Percentiles rank a stretch among this genome's conserved stretches.
phyloP scores from a whole-genome alignment of 495 filamentous ascomycete genomes.

The Tuber indicum region DNA sequence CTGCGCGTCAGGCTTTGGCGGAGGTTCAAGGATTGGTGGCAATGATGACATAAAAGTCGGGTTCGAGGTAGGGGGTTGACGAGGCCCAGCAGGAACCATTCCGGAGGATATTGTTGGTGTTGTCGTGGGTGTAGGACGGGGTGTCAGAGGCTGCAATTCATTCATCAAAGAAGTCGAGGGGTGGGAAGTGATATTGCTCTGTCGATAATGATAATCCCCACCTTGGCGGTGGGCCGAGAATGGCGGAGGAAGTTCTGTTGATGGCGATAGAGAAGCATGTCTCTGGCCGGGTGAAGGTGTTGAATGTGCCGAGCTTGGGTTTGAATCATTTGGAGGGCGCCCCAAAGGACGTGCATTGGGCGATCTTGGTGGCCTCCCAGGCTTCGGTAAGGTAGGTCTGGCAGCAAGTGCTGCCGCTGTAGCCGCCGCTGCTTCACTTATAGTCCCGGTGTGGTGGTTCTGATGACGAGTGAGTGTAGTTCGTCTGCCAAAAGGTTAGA shows the following conservation, averaged over 20 bases:
- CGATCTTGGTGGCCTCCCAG: conserved; percentile 55
- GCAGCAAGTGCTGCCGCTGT: conserved; percentile 76
- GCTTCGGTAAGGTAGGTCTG: conserved; percentile 51
- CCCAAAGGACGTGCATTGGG: conserved; percentile 55
- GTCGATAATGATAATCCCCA: conserved; percentile 60
- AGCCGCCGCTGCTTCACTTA: conserved; percentile 85
- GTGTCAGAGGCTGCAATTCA: conserved; percentile 68
- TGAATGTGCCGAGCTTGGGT: conserved; percentile 71
- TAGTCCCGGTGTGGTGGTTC: conserved; percentile 89
- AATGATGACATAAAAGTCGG: conserved; percentile 59
- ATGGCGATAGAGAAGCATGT: conserved; percentile 70
- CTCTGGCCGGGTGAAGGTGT: conserved; percentile 81
- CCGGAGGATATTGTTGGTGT: conserved; percentile 57
- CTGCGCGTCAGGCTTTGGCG: conserved; percentile 59
- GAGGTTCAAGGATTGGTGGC: conserved; percentile 82
- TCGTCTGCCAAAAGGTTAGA: conserved; percentile 49
- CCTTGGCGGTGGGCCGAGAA: conserved; percentile 62
- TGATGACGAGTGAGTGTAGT: conserved; percentile 94
- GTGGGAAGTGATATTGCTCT: conserved; percentile 56
- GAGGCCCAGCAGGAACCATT: conserved; percentile 45
- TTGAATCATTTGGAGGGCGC: conserved; percentile 56
- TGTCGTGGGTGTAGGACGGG: conserved; percentile 60
- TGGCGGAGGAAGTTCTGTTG: conserved; percentile 65
- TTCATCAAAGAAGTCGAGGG: conserved; percentile 71
- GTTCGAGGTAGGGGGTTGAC: conserved; percentile 55